phyloP scores from a whole-genome alignment of 2,329 filamentous ascomycete species.

The Cladosporium sp. region DNA sequence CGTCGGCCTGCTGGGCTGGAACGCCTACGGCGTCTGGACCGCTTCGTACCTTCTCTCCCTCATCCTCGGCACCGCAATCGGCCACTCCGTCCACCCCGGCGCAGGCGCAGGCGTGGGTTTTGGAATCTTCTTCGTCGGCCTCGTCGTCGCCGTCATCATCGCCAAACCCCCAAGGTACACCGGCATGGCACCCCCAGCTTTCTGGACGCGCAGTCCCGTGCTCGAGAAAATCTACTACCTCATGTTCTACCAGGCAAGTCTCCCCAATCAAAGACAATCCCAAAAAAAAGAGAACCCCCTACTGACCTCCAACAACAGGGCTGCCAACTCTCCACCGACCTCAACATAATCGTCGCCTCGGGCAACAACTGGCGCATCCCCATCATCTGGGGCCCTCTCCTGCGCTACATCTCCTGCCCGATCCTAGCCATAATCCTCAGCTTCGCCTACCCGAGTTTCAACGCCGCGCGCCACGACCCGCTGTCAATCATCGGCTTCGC shows the following conservation, averaged over 20 bases:
- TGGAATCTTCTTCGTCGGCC: conserved; percentile 45
- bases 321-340: conserved; percentile 52
- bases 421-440: conserved; percentile 49
- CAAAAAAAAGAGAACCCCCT: not conserved
- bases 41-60: conserved; percentile 50
- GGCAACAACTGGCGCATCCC: conserved; percentile 56
- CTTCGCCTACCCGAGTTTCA: conserved; percentile 50
- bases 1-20: conserved; percentile 40
- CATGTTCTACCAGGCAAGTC: conserved; percentile 53
- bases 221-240: conserved; percentile 49
- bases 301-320: conserved; percentile 35
- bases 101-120: conserved; percentile 42
- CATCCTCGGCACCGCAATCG: conserved; percentile 47
- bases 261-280: not conserved
- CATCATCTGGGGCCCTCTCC: conserved; percentile 45
- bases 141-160: conserved; percentile 36
- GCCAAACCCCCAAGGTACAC: conserved; percentile 35
- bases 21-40: conserved; percentile 44
- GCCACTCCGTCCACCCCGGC: conserved; percentile 36
- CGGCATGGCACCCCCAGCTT: conserved; percentile 35
- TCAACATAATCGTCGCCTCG: conserved; percentile 50
- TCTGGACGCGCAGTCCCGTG: conserved; percentile 39
- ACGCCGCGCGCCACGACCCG: conserved; percentile 46
- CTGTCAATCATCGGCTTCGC: conserved; percentile 49
- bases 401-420: conserved; percentile 48